Base-by-base conservation (phyloP, 441 rosid genomes). In the Biscutella auriculata region DNA sequence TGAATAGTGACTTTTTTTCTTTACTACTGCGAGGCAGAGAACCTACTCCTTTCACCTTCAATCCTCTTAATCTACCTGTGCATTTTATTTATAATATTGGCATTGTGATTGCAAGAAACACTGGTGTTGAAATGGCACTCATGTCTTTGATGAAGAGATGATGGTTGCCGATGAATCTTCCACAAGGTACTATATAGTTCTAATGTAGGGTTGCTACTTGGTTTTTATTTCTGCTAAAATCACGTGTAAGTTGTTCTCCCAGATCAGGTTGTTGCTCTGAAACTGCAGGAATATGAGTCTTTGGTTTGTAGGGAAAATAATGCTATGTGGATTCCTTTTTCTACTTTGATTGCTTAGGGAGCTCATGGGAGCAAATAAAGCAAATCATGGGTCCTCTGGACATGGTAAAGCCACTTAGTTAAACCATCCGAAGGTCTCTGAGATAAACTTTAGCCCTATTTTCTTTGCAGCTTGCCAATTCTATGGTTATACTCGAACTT, bases 31-130 rank as follows among this genome's bases (percentile, higher is more conserved):
- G 63, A 73, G 60, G 71, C n/a, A n/a, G 59, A 70, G 61, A 77
- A 58, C 62, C 44, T 36, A 43, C 45, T 43, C 7, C 11, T 59
- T 43, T 23, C 41, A 51, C 23, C 13, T 9, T 44, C 5, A 60
- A 21, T 34, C 27, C 21, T 57, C 47, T 53, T 59, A 46, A 73
- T 75, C 67, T 63, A 67, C 29, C 52, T 34, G 14, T 62, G 57
- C 16, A 8, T 26, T 72, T 51, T 49, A 39, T 63, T 30, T 46
- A 55, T 79, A 78, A 84, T 81, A 67, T 80, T 77, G 73, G 70
- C 74, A 67, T 80, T 82, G 82, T 85, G 88, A 77, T 88, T 91
- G 94, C 95, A 85, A 91, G 95, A 88, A 85, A 70, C 61, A 56
- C 75, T 78, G 93, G 80, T 79, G 79, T 32, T 88, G 91, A 76